Evolutionary conservation across 768 basidiomycete species (phyloP), one percentile per base, ranked within the genome.

Genomic region (Pholiota molesta): DNA sequence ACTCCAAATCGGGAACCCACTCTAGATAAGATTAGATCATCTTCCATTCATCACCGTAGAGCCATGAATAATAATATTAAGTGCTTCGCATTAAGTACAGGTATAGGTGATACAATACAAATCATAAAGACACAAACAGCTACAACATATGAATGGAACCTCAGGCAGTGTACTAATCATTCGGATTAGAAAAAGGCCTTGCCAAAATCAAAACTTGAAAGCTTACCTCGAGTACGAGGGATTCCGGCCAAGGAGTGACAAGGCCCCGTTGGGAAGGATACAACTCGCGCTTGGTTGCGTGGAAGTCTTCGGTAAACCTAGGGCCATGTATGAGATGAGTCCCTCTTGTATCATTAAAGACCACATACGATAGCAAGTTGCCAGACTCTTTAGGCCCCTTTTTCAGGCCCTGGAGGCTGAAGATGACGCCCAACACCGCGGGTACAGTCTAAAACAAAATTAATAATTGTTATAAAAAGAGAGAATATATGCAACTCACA

Each of bases 221-320:
- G 39, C 65, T 60, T 31, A 72, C 71, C 62, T 79, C 66, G 31
- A 82, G 66, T 60, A 79, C 68, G 61, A 84, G 68, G 28, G 81
- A 79, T 52, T 80, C 78, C 0, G 82, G 77, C 73, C 77, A 82
- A 14, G 79, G 79, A 2, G 75, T 74, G 8, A 80, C 68, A 35
- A 76, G 67, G 9, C 81, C 79, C 21, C 72, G 61, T 6, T 68
- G 63, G 55, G 76, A 73, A 31, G 79, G 74, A 62, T 78, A 81
- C 31, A 69, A 66, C 37, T 73, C 74, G 52, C 62, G 72, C 44
- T 65, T 62, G 10, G 69, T 68, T 8, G 72, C 76, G 62, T 76
- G 69, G 66, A 72, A 74, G 7, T 69, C 53, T 63, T 81, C 79
- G 13, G 65, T 69, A 64, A 81, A 80, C 31, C 77, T 77, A 51